Evolutionary conservation across 1,284 basidiomycete species (phyloP).

Genomic region (Singerocomus inundabilis): DNA sequence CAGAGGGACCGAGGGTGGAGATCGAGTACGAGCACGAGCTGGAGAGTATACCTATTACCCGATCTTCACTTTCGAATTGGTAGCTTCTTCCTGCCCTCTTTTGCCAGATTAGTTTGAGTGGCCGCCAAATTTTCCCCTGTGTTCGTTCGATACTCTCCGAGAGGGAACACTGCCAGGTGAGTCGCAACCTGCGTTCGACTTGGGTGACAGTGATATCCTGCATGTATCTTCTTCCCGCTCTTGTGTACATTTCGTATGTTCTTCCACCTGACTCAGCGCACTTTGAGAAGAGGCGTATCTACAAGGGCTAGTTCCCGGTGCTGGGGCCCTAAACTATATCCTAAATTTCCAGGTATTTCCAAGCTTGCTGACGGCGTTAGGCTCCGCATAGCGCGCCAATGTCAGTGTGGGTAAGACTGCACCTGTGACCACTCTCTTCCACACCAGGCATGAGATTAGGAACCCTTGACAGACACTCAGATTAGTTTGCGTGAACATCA

Average conservation of each 20-base stretch:
- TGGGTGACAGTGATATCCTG: background rate
- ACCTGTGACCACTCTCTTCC: too few relatives aligned
- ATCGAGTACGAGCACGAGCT: constrained; percentile 95
- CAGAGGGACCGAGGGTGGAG: constrained; percentile 81
- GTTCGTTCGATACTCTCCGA: background rate
- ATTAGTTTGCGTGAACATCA: background rate
- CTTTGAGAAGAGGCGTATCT: too few relatives aligned
- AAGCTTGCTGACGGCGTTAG: background rate
- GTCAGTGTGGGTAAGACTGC: too few relatives aligned
- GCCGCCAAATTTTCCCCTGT: background rate
- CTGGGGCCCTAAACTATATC: background rate
- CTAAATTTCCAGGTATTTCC: background rate
- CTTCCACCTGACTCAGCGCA: background rate
- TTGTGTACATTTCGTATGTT: background rate
- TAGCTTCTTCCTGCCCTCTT: constrained; percentile 31
- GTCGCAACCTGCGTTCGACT: background rate
- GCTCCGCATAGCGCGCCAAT: background rate
- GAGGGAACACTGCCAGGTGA: background rate
- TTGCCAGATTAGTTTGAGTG: background rate
- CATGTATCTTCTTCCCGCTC: background rate
- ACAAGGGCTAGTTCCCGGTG: background rate
- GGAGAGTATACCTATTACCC: constrained; percentile 65
- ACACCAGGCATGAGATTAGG: too few relatives aligned
- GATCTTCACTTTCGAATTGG: constrained; percentile 59
- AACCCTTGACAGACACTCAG: too few relatives aligned